Conservation (phyloP, 75 land plant species). For the Ceratopteris richardii region DNA sequence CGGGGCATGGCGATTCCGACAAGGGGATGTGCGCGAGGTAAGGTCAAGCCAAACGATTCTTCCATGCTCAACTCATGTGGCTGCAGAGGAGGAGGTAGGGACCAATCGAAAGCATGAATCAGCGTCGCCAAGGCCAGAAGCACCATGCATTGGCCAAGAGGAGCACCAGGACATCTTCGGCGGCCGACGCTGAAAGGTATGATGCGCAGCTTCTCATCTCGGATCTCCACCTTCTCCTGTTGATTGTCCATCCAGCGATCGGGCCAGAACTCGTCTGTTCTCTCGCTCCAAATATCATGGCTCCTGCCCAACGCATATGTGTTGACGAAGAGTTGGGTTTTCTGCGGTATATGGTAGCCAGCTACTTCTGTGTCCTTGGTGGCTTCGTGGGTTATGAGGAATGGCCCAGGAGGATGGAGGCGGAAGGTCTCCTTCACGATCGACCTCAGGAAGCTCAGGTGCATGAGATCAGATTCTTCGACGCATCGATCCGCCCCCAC, state of each 20-base stretch:
- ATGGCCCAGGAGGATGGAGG: conserved; percentile 72
- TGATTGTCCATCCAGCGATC: conserved; percentile 44
- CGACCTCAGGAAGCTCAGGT: conserved; percentile 62
- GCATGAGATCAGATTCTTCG: conserved; percentile 49
- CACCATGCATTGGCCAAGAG: conserved; percentile 54
- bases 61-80: conserved; percentile 47
- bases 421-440: conserved; percentile 82
- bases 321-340: conserved; percentile 67
- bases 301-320: conserved; percentile 70
- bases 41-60: conserved; percentile 74
- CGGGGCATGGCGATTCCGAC: conserved; percentile 59
- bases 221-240: conserved; percentile 52
- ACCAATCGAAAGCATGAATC: conserved; percentile 67
- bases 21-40: conserved; percentile 58
- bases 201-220: conserved; percentile 58
- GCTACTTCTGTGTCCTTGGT: conserved; percentile 36
- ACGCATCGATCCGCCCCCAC: conserved; percentile 57
- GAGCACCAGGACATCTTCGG: conserved; percentile 81
- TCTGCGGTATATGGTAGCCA: conserved; percentile 64
- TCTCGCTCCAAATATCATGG: conserved; percentile 37
- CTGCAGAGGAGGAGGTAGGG: conserved; percentile 38
- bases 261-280: conserved; percentile 50
- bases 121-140: conserved; percentile 59
- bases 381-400: conserved; percentile 72
- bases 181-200: conserved; percentile 74